phyloP scores from a whole-genome alignment of 192 early-diverging fungal species.

The Backusella mclennaniae region DNA sequence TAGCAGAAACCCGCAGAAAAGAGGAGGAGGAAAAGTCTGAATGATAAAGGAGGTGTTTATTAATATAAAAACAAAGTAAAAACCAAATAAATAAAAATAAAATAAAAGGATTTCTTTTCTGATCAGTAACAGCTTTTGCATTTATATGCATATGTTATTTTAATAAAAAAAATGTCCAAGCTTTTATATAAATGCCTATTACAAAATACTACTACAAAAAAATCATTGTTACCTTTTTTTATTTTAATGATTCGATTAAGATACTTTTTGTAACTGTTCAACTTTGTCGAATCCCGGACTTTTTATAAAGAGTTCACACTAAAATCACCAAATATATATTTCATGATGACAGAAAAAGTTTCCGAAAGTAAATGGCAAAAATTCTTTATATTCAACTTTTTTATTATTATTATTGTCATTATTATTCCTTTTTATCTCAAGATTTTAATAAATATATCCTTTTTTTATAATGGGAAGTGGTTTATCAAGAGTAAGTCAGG shows the following conservation, averaged over 20 bases:
- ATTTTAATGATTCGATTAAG: background rate
- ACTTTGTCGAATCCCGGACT: background rate
- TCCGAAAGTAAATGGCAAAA: background rate
- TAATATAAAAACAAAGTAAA: background rate
- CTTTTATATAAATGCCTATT: background rate
- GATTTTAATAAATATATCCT: background rate
- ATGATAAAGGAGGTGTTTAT: background rate
- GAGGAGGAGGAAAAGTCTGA: background rate
- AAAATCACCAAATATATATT: slow-evolving; percentile 8
- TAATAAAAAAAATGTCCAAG: background rate
- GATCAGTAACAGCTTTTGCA: background rate
- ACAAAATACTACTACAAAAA: background rate
- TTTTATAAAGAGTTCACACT: background rate
- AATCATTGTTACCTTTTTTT: background rate
- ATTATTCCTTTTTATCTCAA: background rate
- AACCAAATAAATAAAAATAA: background rate
- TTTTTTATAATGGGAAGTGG: slow-evolving; percentile 7
- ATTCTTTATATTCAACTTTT: background rate
- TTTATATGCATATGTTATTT: background rate
- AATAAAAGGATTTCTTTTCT: background rate
- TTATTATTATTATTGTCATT: background rate
- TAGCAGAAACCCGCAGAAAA: background rate
- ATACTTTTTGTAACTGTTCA: background rate
- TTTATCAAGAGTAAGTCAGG: slow-evolving; percentile 17
- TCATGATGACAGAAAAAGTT: background rate